These are phyloP conservation scores for Talaromyces stipitatus DNA, from an alignment of 495 filamentous ascomycete genomes.

Conservation along the genomic window DNA sequence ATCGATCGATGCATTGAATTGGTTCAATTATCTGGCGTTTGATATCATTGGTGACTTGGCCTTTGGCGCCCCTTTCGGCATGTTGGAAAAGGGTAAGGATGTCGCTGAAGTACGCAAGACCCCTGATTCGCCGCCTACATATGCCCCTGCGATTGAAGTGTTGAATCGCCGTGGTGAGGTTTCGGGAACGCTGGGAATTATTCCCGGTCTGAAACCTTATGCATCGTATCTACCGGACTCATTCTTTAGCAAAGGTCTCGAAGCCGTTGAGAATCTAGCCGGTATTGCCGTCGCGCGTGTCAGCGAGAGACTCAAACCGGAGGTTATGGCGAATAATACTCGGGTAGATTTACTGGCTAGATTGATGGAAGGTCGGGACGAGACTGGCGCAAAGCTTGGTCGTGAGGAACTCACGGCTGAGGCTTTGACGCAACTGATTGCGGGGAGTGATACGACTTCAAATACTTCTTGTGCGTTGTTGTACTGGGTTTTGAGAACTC, in stretches of 20 bases:
- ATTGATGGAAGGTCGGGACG: conserved; percentile 81
- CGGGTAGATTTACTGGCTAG: conserved; percentile 77
- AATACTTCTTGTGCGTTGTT: conserved; percentile 86
- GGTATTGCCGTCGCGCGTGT: conserved; percentile 75
- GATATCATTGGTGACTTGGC: conserved; percentile 73
- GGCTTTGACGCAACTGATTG: conserved; percentile 84
- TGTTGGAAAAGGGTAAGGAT: conserved; percentile 46
- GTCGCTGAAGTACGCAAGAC: conserved; percentile 51
- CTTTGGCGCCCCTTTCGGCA: conserved; percentile 48
- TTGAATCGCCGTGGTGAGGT: conserved; percentile 50
- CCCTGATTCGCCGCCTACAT: conserved; percentile 33
- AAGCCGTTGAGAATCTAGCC: conserved; percentile 43
- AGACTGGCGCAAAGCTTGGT: conserved; percentile 63
- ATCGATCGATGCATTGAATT: conserved; percentile 71
- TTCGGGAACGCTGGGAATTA: conserved; percentile 40
- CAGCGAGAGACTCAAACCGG: conserved; percentile 60
- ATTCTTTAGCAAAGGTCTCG: conserved; percentile 43
- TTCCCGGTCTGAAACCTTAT: conserved; percentile 38
- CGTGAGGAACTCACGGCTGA: conserved; percentile 80
- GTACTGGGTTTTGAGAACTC: conserved; percentile 64
- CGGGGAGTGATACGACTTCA: conserved; percentile 81
- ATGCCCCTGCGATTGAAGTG: conserved; percentile 45
- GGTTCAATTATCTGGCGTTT: conserved; percentile 94
- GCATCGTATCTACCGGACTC: conserved; percentile 45
- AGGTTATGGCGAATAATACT: conserved; percentile 42